Evolutionary conservation across 2,329 filamentous ascomycete genomes (phyloP), one percentile per base, ranked within the genome.

Genomic region (Dothistroma septosporum): DNA sequence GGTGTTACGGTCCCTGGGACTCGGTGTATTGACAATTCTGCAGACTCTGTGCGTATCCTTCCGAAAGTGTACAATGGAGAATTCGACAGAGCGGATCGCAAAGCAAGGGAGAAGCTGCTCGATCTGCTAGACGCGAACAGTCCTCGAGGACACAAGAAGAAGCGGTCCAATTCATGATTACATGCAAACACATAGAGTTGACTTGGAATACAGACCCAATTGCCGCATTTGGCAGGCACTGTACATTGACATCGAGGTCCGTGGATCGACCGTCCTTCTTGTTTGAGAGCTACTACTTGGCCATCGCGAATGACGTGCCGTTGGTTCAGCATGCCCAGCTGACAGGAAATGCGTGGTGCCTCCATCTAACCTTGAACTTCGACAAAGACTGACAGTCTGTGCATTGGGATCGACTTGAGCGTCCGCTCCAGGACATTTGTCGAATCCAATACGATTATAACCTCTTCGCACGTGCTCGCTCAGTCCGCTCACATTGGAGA

Each of bases 41-140:
- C 65, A 76, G 74, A 75, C 64, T 73, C 86, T 64, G 76, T 76
- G 61, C 82, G 83, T 73, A 73, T 91, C 2, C 74, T 91, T 55
- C 86, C 87, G 14, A 77, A 78, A 60, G 74, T 85, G 31, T 90
- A 89, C 70, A 88, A 89, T 70, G 76, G 78, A 1, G 75, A 76
- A 0, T 86, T 91, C 70, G 78, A 85, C 61, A 80, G 77, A 72
- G 77, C 80, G 54, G 88, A 91, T 75, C 75, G 77, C 55, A 79
- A 78, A 69, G 87, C 87, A 16, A 69, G 73, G 55, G 70, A 73
- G 55, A 64, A 75, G 64, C 64, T 81, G 67, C 70, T 74, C 57
- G 64, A 75, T 59, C 52, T 76, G 41, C 67, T 72, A 55, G 65
- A 72, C 48, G 61, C 61, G 9, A 74, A n/a, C 41, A 44, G 67